Base-by-base conservation (phyloP, 345 rosid species). In the Adansonia digitata region DNA sequence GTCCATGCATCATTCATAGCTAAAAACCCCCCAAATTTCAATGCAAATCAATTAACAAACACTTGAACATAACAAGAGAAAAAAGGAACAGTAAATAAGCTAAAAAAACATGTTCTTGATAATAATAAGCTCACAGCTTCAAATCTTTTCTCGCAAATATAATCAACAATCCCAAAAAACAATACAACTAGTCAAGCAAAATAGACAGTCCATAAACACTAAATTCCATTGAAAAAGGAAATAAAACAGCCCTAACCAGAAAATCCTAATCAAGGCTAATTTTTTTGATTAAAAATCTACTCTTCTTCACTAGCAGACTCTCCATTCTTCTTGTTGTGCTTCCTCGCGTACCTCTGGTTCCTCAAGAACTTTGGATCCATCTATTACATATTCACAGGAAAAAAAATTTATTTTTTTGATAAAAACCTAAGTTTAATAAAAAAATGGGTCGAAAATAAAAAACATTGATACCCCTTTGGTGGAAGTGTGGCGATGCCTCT, bases 321-420 rank as follows among this genome's bases (percentile, higher is more conserved):
- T 64, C 82, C 78, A 61, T 61, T 78, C 78, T 87, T 82, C 73
- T 85, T 85, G 89, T 93, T 91, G 77, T 91, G 97, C 88, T 93
- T 93, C 97, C 94, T 91, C 1, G 98, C 97, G 42, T 94, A 94
- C 93, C 97, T 92, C 92, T 92, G 98, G 87, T 94, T 94, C 88
- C 99, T 91, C 87, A 94, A 75, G 74, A 94, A 94, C 94, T 94
- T 93, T 0, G 97, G 99, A 70, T 95, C 98, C 99, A 95, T 95
- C 98, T 94, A 71, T 4, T n/a, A 76, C 20, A 37, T 9, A 69
- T 2, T 14, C 13, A 39, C 24, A 24, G 2, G 18, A 27, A 5
- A 27, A 14, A 0, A 43, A 73, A 56, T n/a, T 3, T 0, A 13
- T 15, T 22, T 20, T 10, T 31, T 26, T 22, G 7, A 9, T 13